Evolutionary conservation across 768 basidiomycete genomes (phyloP).

Genomic region (Amanita molliuscula): DNA sequence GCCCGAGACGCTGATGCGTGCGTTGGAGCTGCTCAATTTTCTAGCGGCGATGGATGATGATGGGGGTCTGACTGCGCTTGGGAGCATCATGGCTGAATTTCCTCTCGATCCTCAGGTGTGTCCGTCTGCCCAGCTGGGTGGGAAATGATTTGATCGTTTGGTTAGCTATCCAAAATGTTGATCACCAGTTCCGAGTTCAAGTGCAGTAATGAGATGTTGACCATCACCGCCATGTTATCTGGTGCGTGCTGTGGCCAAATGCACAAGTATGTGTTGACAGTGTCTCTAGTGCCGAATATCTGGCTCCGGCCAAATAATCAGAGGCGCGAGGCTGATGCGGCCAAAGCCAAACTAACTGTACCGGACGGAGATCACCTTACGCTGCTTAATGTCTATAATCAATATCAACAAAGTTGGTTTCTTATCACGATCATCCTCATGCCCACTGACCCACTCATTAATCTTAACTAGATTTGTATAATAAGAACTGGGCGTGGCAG

Average conservation of each 20-base stretch:
- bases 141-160: not conserved
- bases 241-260: conserved; percentile 31
- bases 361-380: conserved; percentile 97
- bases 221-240: conserved; percentile 94
- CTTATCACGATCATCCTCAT: not conserved
- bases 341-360: conserved; percentile 79
- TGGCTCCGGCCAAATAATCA: conserved; percentile 87
- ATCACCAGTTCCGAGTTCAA: conserved; percentile 91
- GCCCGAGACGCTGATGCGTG: conserved; percentile 94
- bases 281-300: conserved; percentile 69
- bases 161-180: conserved; percentile 82
- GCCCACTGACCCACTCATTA: not conserved
- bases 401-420: conserved; percentile 69
- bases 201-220: conserved; percentile 92
- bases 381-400: conserved; percentile 90
- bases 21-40: conserved; percentile 87
- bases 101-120: conserved; percentile 90
- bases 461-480: conserved; percentile 43
- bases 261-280: not conserved
- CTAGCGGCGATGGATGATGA: conserved; percentile 90
- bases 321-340: conserved; percentile 84
- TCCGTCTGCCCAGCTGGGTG: not conserved
- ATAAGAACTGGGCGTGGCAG: conserved; percentile 85
- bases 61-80: conserved; percentile 79
- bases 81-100: conserved; percentile 94